A percentile compares a stretch with the other conserved stretches of the same genome.
phyloP scores from a whole-genome alignment of 2,329 filamentous ascomycete species.

The Bertia moriformis region DNA sequence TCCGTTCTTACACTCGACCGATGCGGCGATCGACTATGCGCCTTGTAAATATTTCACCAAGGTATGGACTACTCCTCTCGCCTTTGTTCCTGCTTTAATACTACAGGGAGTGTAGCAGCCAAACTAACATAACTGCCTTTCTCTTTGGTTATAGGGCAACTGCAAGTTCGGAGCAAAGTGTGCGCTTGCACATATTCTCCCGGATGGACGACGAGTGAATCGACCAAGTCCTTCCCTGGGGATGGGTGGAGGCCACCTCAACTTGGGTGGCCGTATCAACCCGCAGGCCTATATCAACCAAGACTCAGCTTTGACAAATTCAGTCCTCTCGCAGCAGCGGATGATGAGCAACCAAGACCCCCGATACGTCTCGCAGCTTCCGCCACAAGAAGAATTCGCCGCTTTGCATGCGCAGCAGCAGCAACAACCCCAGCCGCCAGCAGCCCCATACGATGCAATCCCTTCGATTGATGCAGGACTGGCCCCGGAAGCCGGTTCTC shows the following conservation, averaged over 20 bases:
- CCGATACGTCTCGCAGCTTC: slow-evolving; percentile 22
- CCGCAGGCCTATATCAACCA: slow-evolving; percentile 34
- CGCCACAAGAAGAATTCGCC: slow-evolving; percentile 23
- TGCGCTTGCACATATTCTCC: slow-evolving; percentile 53
- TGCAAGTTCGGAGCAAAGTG: slow-evolving; percentile 62
- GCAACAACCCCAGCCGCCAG: slow-evolving; percentile 12
- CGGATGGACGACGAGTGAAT: slow-evolving; percentile 52
- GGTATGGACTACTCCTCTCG: slow-evolving; percentile 20
- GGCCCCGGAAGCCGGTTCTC: slow-evolving; percentile 39
- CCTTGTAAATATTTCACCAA: slow-evolving; percentile 63
- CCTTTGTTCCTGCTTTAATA: slow-evolving; percentile 2
- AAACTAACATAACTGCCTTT: background rate
- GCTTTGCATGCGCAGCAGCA: slow-evolving; percentile 22
- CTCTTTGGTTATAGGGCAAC: slow-evolving; percentile 33
- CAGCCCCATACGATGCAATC: slow-evolving; percentile 27
- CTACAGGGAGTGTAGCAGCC: too few species aligned
- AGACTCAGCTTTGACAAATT: slow-evolving; percentile 37
- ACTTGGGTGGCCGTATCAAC: slow-evolving; percentile 36
- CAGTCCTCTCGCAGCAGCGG: slow-evolving; percentile 37
- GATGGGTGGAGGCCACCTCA: slow-evolving; percentile 28
- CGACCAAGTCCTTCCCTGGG: slow-evolving; percentile 28
- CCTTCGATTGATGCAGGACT: slow-evolving; percentile 42
- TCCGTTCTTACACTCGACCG: slow-evolving; percentile 54
- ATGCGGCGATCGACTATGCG: slow-evolving; percentile 45
- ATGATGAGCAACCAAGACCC: slow-evolving; percentile 21